Percentiles rank a stretch among this genome's conserved stretches.
Evolutionary conservation across 1,284 basidiomycete genomes (phyloP).

Genomic region (Ganoderma meredithae): DNA sequence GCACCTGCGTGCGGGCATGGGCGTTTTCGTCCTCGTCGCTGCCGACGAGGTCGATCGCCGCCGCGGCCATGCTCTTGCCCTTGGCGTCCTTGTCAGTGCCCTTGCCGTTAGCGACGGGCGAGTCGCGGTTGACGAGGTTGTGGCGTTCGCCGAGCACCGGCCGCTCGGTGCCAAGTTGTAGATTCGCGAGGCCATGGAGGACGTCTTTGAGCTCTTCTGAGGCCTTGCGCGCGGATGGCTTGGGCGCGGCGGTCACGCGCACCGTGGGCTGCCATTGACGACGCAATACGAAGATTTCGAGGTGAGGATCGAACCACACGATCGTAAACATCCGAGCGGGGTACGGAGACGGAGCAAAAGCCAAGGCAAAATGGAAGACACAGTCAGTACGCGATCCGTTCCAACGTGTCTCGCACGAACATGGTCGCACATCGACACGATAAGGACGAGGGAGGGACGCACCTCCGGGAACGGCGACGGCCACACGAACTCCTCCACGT

Average conservation of each 20-base stretch:
- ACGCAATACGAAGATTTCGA: neutral
- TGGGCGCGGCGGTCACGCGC: constrained; percentile 29
- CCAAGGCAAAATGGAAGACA: neutral
- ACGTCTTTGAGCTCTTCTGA: constrained; percentile 53
- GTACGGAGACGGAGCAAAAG: neutral
- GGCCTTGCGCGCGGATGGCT: constrained; percentile 23
- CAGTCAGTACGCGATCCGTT: neutral
- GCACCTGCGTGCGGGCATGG: constrained; percentile 36
- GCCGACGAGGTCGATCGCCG: constrained; percentile 56
- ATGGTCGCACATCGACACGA: neutral
- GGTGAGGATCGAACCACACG: neutral
- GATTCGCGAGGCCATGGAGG: constrained; percentile 62
- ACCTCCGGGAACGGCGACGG: constrained; percentile 57
- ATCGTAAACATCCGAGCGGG: neutral
- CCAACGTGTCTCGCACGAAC: constrained; percentile 4
- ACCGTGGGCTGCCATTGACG: constrained; percentile 32
- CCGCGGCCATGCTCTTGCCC: constrained; percentile 39
- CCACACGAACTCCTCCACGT: constrained; percentile 72
- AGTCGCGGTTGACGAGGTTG: constrained; percentile 39
- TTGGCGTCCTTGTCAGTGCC: neutral
- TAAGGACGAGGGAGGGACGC: constrained; percentile 10
- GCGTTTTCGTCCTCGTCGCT: constrained; percentile 45
- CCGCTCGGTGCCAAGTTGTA: constrained; percentile 57
- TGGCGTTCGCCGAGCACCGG: constrained; percentile 54
- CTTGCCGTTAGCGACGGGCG: constrained; percentile 21